These are phyloP conservation scores for Nemania sp. DNA, from an alignment of 2,329 filamentous ascomycete species.

Conservation along the genomic window DNA sequence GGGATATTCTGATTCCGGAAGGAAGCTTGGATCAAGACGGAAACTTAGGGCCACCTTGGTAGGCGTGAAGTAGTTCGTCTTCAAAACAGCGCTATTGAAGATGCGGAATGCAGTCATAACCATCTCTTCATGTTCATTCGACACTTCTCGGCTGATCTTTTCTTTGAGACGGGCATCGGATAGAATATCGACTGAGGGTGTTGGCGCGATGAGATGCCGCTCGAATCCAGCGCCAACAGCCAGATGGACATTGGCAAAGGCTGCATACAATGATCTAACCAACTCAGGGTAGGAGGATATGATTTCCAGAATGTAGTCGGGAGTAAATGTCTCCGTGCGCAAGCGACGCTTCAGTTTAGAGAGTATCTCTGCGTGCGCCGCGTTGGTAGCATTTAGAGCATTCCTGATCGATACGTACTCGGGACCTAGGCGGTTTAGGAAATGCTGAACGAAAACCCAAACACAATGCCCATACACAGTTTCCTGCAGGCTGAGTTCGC, in stretches of 20 bases:
- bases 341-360: slow-evolving; percentile 95
- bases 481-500: slow-evolving; percentile 89
- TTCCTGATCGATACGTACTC: slow-evolving; percentile 89
- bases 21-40: slow-evolving; percentile 85
- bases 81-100: slow-evolving; percentile 91
- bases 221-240: slow-evolving; percentile 57
- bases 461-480: slow-evolving; percentile 97
- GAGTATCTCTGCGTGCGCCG: slow-evolving; percentile 81
- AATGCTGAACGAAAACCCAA: slow-evolving; percentile 97
- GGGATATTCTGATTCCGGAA: slow-evolving; percentile 90
- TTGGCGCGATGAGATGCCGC: slow-evolving; percentile 57
- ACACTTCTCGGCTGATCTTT: slow-evolving; percentile 76
- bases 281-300: slow-evolving; percentile 88
- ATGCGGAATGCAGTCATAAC: slow-evolving; percentile 96
- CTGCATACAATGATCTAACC: slow-evolving; percentile 84
- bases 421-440: slow-evolving; percentile 90
- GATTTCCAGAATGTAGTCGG: slow-evolving; percentile 97
- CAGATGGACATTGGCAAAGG: slow-evolving; percentile 87
- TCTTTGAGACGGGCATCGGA: slow-evolving; percentile 75
- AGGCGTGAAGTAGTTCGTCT: slow-evolving; percentile 97
- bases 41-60: slow-evolving; percentile 98
- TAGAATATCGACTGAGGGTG: slow-evolving; percentile 68
- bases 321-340: slow-evolving; percentile 94
- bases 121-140: slow-evolving; percentile 95
- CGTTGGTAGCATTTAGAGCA: slow-evolving; percentile 80